Conservation (phyloP, 1,284 basidiomycete species). For the Sanghuangporus baumii region DNA sequence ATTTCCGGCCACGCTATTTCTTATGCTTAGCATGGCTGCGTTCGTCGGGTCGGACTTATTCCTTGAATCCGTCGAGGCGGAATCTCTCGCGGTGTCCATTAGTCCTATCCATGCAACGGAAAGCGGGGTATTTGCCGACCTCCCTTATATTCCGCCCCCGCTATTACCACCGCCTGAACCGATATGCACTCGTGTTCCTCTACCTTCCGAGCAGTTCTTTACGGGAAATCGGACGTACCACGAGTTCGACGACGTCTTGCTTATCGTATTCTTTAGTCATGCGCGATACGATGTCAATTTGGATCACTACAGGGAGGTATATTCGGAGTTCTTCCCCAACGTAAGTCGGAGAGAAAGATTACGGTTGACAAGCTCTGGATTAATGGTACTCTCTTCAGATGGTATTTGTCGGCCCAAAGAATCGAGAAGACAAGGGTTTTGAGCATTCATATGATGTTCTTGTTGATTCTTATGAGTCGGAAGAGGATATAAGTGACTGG, state of each 20-base stretch:
- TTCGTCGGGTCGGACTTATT: not conserved
- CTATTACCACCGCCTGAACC: slow-evolving; percentile 1
- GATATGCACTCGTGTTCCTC: slow-evolving; percentile 23
- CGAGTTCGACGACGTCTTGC: slow-evolving; percentile 37
- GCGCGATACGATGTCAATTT: slow-evolving; percentile 41
- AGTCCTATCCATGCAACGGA: not conserved
- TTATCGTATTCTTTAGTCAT: slow-evolving; percentile 48
- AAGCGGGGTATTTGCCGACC: not conserved
- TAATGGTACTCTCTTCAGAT: slow-evolving; percentile 29
- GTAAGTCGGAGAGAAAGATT: slow-evolving; percentile 26
- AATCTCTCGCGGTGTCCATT: too few species aligned
- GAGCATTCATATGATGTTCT: slow-evolving; percentile 43
- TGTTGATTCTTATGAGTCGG: slow-evolving; percentile 40
- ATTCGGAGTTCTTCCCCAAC: slow-evolving; percentile 44
- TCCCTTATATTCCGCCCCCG: slow-evolving; percentile 9
- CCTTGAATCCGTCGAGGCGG: not conserved
- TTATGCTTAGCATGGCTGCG: not conserved
- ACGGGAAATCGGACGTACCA: slow-evolving; percentile 25
- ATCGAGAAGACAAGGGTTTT: slow-evolving; percentile 44
- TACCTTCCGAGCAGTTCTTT: slow-evolving; percentile 16
- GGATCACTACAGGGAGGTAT: slow-evolving; percentile 41
- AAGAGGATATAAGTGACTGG: slow-evolving; percentile 35
- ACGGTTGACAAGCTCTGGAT: not conserved
- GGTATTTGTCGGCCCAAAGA: slow-evolving; percentile 42
- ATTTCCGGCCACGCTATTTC: not conserved